Evolutionary conservation across 768 basidiomycete species (phyloP).

Genomic region (Pisolithus sp.): DNA sequence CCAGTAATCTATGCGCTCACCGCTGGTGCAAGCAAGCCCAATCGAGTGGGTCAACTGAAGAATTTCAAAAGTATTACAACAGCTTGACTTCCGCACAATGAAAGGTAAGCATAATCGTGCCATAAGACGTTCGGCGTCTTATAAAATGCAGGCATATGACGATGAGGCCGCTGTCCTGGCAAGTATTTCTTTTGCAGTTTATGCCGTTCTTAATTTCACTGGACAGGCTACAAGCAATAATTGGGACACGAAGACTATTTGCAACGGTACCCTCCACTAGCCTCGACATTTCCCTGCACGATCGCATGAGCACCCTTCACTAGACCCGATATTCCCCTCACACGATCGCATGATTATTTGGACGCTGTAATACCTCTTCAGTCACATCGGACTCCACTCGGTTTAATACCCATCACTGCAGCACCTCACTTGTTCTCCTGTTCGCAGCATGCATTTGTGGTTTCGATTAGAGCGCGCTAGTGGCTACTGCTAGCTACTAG

Average conservation of each 20-base stretch:
- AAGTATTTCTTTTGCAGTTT: neutral
- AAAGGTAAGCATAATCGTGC: neutral
- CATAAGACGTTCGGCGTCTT: neutral
- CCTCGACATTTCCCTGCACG: neutral
- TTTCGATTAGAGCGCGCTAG: neutral
- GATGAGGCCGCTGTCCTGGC: neutral
- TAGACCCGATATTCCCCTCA: neutral
- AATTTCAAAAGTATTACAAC: neutral
- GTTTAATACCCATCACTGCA: neutral
- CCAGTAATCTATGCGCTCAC: neutral
- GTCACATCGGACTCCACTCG: neutral
- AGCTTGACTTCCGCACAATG: neutral
- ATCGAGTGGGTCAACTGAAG: neutral
- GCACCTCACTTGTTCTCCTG: neutral
- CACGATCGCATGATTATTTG: neutral
- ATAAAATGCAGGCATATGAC: neutral
- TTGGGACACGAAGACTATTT: constrained; percentile 4
- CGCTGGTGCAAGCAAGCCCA: neutral
- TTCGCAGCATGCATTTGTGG: neutral
- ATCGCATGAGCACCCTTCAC: neutral
- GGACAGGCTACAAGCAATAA: neutral
- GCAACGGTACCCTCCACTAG: neutral
- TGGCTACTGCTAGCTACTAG: neutral
- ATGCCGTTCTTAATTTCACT: neutral
- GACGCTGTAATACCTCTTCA: neutral